Evolutionary conservation across 192 early-diverging fungal species (phyloP).

Genomic region (Coemansia sp.): DNA sequence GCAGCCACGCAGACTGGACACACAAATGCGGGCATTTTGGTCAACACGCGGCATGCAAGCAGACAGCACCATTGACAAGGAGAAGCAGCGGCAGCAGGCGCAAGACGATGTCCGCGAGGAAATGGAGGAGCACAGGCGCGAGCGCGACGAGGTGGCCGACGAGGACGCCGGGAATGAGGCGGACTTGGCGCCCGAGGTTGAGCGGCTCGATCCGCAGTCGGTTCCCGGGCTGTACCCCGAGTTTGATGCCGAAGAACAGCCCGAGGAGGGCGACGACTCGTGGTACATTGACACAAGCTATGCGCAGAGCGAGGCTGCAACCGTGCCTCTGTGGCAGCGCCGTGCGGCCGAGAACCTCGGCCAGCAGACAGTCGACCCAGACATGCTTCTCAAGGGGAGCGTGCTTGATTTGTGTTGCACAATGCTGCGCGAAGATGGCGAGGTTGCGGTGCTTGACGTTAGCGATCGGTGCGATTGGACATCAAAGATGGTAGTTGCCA

Average conservation of each 20-base stretch:
- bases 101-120: slow-evolving; percentile 42
- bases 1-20: background rate
- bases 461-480: slow-evolving; percentile 42
- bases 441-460: slow-evolving; percentile 27
- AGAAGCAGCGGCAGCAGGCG: slow-evolving; percentile 30
- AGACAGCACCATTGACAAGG: slow-evolving; percentile 14
- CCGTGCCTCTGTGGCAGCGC: slow-evolving; percentile 38
- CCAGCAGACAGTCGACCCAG: background rate
- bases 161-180: background rate
- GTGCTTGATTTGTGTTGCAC: slow-evolving; percentile 35
- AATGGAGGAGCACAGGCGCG: slow-evolving; percentile 21
- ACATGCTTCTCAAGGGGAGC: slow-evolving; percentile 12
- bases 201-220: slow-evolving; percentile 37
- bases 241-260: slow-evolving; percentile 9
- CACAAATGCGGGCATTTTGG: background rate
- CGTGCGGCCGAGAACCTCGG: slow-evolving; percentile 26
- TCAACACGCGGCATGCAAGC: background rate
- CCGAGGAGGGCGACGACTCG: slow-evolving; percentile 30
- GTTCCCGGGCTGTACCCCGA: slow-evolving; percentile 41
- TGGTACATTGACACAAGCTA: slow-evolving; percentile 43
- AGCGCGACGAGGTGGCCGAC: background rate
- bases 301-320: background rate
- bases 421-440: slow-evolving; percentile 17
- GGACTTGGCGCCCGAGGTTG: slow-evolving; percentile 30
- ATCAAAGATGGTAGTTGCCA: slow-evolving; percentile 22